Conservation (phyloP, 169 alveolate genomes). For the Plasmodium berghei region DNA sequence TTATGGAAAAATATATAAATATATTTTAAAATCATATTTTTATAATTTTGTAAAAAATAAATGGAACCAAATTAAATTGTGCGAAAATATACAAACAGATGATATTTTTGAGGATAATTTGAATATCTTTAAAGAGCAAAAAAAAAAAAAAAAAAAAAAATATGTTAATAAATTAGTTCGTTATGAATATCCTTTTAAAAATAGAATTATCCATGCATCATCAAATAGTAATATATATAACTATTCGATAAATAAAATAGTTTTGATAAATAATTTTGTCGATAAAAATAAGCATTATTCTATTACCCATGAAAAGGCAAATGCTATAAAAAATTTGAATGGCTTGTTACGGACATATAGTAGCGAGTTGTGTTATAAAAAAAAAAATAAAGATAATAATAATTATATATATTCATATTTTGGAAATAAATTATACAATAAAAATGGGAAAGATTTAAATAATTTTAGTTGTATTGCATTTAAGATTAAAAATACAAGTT, state of each 20-base stretch:
- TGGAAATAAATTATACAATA: too few species aligned
- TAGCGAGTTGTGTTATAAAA: background rate
- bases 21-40: conserved; percentile 4
- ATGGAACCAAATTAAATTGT: background rate
- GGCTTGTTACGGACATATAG: background rate
- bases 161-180: too few species aligned
- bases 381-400: background rate
- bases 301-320: too few species aligned
- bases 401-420: background rate
- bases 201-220: too few species aligned
- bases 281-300: too few species aligned
- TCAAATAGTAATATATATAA: too few species aligned
- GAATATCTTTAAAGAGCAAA: background rate
- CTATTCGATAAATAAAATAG: too few species aligned
- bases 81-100: background rate
- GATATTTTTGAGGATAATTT: background rate
- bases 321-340: too few species aligned
- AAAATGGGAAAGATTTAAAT: background rate
- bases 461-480: conserved; percentile 13
- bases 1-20: conserved; percentile 28
- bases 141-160: too few species aligned
- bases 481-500: conserved; percentile 12
- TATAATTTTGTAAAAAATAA: background rate
- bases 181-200: too few species aligned
- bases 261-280: too few species aligned